phyloP scores from a whole-genome alignment of 176 grass and related monocot genomes.

The Hordeum marinum region DNA sequence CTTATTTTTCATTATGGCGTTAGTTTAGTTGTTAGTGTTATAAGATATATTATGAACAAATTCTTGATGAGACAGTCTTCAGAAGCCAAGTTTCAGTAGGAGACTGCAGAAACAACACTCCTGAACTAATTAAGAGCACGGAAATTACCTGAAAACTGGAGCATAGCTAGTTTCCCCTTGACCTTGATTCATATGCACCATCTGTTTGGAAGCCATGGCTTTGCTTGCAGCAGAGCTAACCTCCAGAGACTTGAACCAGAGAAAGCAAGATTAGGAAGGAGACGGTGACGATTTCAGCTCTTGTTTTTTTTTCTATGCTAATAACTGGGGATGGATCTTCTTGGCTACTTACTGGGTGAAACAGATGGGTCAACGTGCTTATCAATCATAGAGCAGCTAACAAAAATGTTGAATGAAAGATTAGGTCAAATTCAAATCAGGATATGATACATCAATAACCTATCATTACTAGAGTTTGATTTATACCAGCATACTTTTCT shows the following conservation, averaged over 20 bases:
- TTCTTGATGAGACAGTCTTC: not conserved
- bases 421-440: not conserved
- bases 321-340: not conserved
- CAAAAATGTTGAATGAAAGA: not conserved
- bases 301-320: not conserved
- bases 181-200: not conserved
- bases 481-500: not conserved
- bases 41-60: not conserved
- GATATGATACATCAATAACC: not conserved
- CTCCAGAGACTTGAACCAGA: not conserved
- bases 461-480: not conserved
- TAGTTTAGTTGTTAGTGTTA: not conserved
- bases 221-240: not conserved
- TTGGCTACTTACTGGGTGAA: not conserved
- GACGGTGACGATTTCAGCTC: not conserved
- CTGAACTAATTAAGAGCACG: not conserved
- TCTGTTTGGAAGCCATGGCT: not conserved
- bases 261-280: not conserved
- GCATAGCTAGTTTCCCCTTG: slow-evolving; percentile 3
- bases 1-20: not conserved
- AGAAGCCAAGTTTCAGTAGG: not conserved
- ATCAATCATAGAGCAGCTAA: not conserved
- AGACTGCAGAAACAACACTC: not conserved
- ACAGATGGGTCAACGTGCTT: not conserved
- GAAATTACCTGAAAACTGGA: not conserved